Evolutionary conservation across 805 yeast genomes (phyloP).

Genomic region (Ogataea pilisensis): DNA sequence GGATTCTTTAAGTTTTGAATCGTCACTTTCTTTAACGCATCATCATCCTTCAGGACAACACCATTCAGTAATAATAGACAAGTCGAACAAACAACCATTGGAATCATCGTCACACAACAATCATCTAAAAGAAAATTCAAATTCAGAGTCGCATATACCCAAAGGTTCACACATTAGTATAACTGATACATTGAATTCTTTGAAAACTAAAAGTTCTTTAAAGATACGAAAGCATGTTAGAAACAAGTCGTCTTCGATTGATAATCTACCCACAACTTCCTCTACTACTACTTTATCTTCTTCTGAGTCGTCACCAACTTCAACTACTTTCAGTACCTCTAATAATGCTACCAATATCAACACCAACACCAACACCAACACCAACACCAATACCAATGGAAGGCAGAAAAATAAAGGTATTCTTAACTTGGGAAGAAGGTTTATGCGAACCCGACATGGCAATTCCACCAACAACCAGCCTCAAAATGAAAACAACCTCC

Average conservation of each 20-base stretch:
- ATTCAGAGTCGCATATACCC: no score
- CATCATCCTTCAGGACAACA: neutral
- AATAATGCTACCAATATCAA: no score
- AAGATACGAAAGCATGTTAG: no score
- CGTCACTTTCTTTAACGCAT: neutral
- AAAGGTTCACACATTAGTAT: no score
- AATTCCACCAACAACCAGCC: no score
- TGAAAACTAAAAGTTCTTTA: neutral
- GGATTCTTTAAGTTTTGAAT: neutral
- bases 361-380: neutral
- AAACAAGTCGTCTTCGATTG: no score
- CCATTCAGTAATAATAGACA: no score
- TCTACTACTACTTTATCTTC: neutral
- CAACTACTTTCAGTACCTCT: no score
- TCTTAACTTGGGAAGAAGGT: conserved; percentile 8
- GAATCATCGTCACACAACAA: no score
- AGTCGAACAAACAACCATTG: no score
- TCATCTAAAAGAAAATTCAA: no score
- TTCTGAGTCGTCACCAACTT: neutral
- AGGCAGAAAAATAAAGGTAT: conserved; percentile 8
- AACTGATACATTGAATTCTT: neutral
- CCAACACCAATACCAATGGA: neutral
- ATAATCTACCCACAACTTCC: no score
- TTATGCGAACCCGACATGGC: conserved; percentile 7
- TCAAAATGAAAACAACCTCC: neutral